These are phyloP conservation scores for Aureobasidium lini DNA, from an alignment of 2,329 filamentous ascomycete genomes.

Conservation along the genomic window DNA sequence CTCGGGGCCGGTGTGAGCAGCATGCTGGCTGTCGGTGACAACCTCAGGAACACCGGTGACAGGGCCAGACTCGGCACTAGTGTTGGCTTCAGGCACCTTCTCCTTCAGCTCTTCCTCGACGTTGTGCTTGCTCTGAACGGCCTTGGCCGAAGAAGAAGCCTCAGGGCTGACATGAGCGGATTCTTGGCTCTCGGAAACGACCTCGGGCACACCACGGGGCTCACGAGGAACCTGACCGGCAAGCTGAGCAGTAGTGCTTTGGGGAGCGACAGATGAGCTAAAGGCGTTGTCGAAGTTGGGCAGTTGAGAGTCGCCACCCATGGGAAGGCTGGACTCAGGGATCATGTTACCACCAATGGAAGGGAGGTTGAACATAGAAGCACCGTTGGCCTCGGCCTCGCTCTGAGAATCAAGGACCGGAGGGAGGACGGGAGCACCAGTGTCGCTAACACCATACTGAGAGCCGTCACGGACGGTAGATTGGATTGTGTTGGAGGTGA, in stretches of 20 bases:
- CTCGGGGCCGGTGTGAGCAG: slow-evolving; percentile 54
- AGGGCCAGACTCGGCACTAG: slow-evolving; percentile 16
- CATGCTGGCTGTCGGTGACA: slow-evolving; percentile 65
- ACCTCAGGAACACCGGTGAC: slow-evolving; percentile 47
- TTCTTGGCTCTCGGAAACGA: slow-evolving; percentile 66
- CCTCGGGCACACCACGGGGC: slow-evolving; percentile 44
- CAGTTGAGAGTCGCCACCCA: slow-evolving; percentile 39
- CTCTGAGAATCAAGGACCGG: slow-evolving; percentile 40
- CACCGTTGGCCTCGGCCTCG: slow-evolving; percentile 33
- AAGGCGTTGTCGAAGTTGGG: slow-evolving; percentile 32
- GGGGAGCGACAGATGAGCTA: slow-evolving; percentile 36
- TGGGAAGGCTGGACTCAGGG: slow-evolving; percentile 74
- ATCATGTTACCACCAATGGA: slow-evolving; percentile 55
- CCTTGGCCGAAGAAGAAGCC: slow-evolving; percentile 56
- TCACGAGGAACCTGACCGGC: slow-evolving; percentile 40
- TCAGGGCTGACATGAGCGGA: slow-evolving; percentile 55
- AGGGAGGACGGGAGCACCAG: slow-evolving; percentile 38
- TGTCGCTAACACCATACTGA: slow-evolving; percentile 76
- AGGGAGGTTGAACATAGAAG: slow-evolving; percentile 40
- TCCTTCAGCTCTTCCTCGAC: slow-evolving; percentile 64
- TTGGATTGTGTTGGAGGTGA: slow-evolving; percentile 65
- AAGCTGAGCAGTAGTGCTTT: slow-evolving; percentile 40
- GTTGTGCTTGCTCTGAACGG: slow-evolving; percentile 62
- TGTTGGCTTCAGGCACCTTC: slow-evolving; percentile 46
- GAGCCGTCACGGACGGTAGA: slow-evolving; percentile 62